Base-by-base conservation (phyloP, 2,329 filamentous ascomycete genomes). In the Elsinoe necatrix region DNA sequence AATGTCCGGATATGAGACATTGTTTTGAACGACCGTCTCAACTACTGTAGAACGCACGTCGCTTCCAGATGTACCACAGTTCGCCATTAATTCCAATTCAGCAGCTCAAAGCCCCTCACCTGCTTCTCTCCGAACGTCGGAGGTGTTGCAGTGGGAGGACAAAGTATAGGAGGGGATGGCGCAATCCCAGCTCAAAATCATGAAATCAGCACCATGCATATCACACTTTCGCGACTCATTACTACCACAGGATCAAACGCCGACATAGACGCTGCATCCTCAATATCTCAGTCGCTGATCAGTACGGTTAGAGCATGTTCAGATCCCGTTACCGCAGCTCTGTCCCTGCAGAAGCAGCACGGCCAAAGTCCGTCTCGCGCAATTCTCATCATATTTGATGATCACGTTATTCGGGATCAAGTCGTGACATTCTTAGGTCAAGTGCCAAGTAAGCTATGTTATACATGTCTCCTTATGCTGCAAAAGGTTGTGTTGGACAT, bases 201-300 rank as follows among this genome's bases (percentile, higher is more conserved):
- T 39, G 34, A 35, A 54, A 39, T 54, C 37, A 16, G 31, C 50
- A 20, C 21, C 58, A 70, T 73, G 34, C 37, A 16, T 43, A 21
- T 39, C 23, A 20, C 35, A 29, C 29, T 16, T 29, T 18, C 37
- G n/a, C 21, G 9, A 23, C 41, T 7, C 27, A 16, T 29, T 12
- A 34, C 8, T 16, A 20, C 9, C 14, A 8, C 3, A 34, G 16
- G 37, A 7, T 39, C 16, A 54, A 12, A 37, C 34, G 5, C 34
- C 34, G 34, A 37, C 34, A 37, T 4, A 37, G 14, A n/a, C 14
- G 14, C 14, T 37, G 34, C 14, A 37, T 37, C 3, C 34, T 29
- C 34, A 37, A 12, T n/a, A 14, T 37, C 4, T 37, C 34, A 29
- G 9, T 29, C 27, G 27, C 27, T 37, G 34, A 37, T 12, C 9